Evolutionary conservation across 495 filamentous ascomycete genomes (phyloP).

Genomic region (Trichocladium uniseriatum): DNA sequence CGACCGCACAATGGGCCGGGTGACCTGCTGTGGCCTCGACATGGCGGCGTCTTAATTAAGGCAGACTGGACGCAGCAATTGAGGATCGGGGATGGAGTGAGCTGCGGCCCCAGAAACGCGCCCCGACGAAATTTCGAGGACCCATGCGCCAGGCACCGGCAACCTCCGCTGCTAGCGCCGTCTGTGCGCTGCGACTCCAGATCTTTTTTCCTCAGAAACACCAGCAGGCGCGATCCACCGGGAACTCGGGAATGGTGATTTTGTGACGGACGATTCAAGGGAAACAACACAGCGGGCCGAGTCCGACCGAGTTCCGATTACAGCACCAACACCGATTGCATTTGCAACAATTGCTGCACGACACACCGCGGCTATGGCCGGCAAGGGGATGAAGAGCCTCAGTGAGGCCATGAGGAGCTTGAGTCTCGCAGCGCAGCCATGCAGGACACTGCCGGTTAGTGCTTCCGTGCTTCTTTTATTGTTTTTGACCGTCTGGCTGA

Average conservation of each 20-base stretch:
- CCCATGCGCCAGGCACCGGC: conserved; percentile 10
- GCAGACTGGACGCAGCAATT: not conserved
- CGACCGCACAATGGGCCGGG: conserved; percentile 56
- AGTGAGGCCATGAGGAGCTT: conserved; percentile 38
- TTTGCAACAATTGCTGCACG: not conserved
- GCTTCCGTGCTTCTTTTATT: not conserved
- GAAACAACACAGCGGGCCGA: not conserved
- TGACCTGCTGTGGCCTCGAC: conserved; percentile 61
- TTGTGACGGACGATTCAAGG: not conserved
- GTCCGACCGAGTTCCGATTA: not conserved
- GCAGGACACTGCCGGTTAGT: conserved; percentile 26
- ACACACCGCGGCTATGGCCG: conserved; percentile 29
- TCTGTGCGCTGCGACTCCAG: conserved; percentile 19
- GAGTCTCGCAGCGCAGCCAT: conserved; percentile 33
- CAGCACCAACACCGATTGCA: not conserved
- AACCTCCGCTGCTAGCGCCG: conserved; percentile 12
- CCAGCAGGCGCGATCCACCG: conserved; percentile 1
- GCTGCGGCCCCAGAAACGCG: conserved; percentile 2
- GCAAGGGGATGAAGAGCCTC: conserved; percentile 37
- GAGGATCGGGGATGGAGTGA: not conserved
- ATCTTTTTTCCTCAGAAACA: conserved; percentile 21
- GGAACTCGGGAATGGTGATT: not conserved
- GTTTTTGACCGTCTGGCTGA: not conserved
- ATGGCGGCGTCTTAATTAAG: conserved; percentile 31
- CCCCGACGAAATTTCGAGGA: conserved; percentile 6